A percentile compares a stretch with the other conserved stretches of the same genome.
Conservation (phyloP, 2,329 filamentous ascomycete species). For the Botrytis deweyae region DNA sequence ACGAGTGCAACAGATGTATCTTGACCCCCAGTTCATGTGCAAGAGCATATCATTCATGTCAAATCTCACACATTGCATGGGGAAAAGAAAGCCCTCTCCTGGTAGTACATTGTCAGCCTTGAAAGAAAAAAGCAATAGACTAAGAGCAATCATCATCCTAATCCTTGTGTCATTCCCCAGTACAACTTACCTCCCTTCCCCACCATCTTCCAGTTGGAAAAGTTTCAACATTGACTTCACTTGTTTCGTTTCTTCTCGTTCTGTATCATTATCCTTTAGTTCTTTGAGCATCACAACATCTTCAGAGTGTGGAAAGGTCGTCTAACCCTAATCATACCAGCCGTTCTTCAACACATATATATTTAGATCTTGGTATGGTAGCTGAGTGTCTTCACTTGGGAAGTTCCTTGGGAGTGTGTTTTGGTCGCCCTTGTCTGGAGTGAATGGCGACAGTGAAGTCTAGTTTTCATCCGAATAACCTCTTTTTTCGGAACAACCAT, state of each 20-base stretch:
- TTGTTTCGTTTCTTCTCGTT: not conserved
- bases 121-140: not conserved
- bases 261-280: not conserved
- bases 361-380: not conserved
- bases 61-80: constrained; percentile 13
- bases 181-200: not conserved
- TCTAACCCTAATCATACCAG: not conserved
- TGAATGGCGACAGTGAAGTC: constrained; percentile 16
- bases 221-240: not conserved
- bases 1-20: not conserved
- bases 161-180: constrained; percentile 10
- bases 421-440: not conserved
- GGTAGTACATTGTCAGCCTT: constrained; percentile 9
- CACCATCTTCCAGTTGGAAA: constrained; percentile 6
- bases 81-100: not conserved
- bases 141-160: not conserved
- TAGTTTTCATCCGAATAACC: constrained; percentile 2
- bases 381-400: not conserved
- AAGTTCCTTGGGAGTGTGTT: constrained; percentile 1
- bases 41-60: constrained; percentile 14
- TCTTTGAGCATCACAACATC: not conserved
- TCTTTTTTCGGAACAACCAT: constrained; percentile 7
- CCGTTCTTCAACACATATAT: not conserved
- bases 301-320: not conserved
- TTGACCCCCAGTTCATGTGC: not conserved